Base-by-base conservation (phyloP, 23 red algal species). In the Gracilariopsis chorda region DNA sequence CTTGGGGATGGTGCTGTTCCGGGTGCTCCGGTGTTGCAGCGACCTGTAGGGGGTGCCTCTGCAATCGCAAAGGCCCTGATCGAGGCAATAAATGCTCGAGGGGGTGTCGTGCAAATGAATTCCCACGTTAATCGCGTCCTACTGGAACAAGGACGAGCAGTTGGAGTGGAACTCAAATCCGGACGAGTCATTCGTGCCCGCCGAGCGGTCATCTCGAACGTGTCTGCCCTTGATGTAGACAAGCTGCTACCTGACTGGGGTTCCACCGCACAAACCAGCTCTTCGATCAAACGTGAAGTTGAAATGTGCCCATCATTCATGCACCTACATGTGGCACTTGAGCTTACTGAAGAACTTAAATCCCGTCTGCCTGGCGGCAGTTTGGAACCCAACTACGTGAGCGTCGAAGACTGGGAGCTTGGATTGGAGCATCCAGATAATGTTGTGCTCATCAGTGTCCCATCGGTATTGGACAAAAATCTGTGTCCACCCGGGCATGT, bases 41-140 rank as follows among this genome's bases (percentile, higher is more conserved):
- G 93, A 57, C 95, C 95, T 10, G 60, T 94, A 20, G 95, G 95
- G 2, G 95, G 95, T 29, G 68, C 80, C 33, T 80, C 73, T 14
- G 90, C 70, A 1, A 58, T 97, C 42, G 90, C 78, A 27, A 75
- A 94, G 24, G 84, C 95, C 2, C 76, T 96, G 19, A 75, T 86
- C 9, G 74, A 83, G 36, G 88, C 89, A 17, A 75, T 96, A 40
- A 24, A 82, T 36, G 75, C 32, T 1, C 83, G 51, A 33, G 62
- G 51, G 27, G 59, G 51, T 9, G 51, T 64, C 1, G 81, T 95
- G 33, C 70, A 48, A 10, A 83, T 81, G 7, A 39, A 65, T 23
- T 7, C 86, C 16, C 85, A 44, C 1, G 93, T 95, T 6, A 59
- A 27, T 33, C 24, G 48, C 47, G 59, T 94, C 39, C 29, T 73